Evolutionary conservation across 164 flowering plant species (phyloP).

Genomic region (Nymphaea thermarum): DNA sequence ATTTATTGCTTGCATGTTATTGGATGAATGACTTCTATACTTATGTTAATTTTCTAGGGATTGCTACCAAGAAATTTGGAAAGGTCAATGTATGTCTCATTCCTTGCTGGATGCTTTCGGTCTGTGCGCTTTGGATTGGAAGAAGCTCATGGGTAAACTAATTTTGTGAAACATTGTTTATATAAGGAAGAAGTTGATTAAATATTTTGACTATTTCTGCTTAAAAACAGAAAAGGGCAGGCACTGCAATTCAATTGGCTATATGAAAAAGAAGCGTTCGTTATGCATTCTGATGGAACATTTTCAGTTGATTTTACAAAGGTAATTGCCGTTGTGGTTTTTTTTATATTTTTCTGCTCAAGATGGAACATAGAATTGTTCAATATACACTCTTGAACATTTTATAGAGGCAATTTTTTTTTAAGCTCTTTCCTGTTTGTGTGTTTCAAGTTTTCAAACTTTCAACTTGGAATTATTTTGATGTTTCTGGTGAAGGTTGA

Average conservation of each 20-base stretch:
- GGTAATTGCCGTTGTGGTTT: conserved; percentile 21
- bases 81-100: conserved; percentile 84
- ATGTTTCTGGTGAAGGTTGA: conserved; percentile 44
- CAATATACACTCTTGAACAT: not conserved
- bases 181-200: not conserved
- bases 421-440: not conserved
- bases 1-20: not conserved
- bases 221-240: conserved; percentile 70
- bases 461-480: not conserved
- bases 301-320: conserved; percentile 73
- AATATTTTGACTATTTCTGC: conserved; percentile 1
- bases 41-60: conserved; percentile 20
- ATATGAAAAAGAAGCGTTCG: conserved; percentile 74
- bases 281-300: conserved; percentile 47
- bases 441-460: not conserved
- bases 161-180: not conserved
- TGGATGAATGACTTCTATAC: not conserved
- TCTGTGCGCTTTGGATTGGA: conserved; percentile 90
- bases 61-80: conserved; percentile 46
- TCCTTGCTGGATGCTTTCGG: conserved; percentile 91
- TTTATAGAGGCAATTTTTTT: not conserved
- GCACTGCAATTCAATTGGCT: conserved; percentile 93
- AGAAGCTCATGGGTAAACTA: conserved; percentile 89
- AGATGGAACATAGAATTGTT: not conserved
- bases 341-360: not conserved